Percentiles rank a stretch among this genome's conserved stretches.
Conservation (phyloP, 108 stramenopile species). For the Skeletonema tropicum region DNA sequence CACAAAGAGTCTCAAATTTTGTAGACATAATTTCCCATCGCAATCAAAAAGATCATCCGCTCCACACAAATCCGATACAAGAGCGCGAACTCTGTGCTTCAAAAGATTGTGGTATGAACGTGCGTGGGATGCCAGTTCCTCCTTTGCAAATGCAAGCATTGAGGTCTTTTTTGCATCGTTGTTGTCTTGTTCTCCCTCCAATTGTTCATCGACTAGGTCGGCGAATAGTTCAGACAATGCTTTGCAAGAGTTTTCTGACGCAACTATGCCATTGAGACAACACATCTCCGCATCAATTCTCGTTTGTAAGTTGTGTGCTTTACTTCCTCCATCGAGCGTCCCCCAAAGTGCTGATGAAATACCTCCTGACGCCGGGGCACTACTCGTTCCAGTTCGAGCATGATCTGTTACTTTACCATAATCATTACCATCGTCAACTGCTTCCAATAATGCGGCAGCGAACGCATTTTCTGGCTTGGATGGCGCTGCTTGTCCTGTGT, state of each 20-base stretch:
- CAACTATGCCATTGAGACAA: conserved; percentile 73
- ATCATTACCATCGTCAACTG: conserved; percentile 69
- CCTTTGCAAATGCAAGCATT: conserved; percentile 79
- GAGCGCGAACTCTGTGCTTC: conserved; percentile 34
- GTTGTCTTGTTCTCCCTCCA: conserved; percentile 22
- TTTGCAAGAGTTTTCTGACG: conserved; percentile 67
- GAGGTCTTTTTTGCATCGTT: conserved; percentile 29
- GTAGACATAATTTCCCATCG: conserved; percentile 51
- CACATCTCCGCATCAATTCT: conserved; percentile 72
- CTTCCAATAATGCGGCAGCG: conserved; percentile 77
- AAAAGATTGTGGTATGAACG: conserved; percentile 56
- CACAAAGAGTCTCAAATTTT: conserved; percentile 65
- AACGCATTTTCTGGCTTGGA: conserved; percentile 53
- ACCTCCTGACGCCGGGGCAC: conserved; percentile 63
- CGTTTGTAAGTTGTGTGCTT: conserved; percentile 47
- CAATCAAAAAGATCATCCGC: conserved; percentile 51
- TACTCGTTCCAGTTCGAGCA: conserved; percentile 22
- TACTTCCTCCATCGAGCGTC: conserved; percentile 24
- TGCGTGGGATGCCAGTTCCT: conserved; percentile 74
- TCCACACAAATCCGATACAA: conserved; percentile 71
- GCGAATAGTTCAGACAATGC: conserved; percentile 68
- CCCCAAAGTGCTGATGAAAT: conserved; percentile 49
- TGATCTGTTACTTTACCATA: background rate
- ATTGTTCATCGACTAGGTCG: conserved; percentile 46
- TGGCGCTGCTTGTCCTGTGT: conserved; percentile 1